phyloP scores from a whole-genome alignment of 371 early-diverging fungal genomes.

The Mucor irregularis region DNA sequence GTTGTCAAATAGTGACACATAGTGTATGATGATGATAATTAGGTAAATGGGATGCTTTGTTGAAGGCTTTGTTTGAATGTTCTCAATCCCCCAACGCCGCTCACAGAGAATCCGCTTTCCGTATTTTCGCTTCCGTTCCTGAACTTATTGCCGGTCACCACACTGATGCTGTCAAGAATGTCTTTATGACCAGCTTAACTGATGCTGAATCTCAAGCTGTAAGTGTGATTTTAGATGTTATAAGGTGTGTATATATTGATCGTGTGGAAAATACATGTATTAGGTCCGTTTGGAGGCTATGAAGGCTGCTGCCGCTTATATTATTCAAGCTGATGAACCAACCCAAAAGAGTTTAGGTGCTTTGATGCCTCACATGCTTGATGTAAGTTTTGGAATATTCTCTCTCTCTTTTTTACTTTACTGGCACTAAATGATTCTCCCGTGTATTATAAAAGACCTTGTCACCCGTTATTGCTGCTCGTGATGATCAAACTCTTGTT shows the following conservation, averaged over 20 bases:
- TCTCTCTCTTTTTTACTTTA: not conserved
- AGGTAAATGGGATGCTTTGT: conserved; percentile 80
- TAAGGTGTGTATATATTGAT: not conserved
- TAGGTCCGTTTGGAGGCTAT: conserved; percentile 86
- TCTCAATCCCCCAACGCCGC: conserved; percentile 72
- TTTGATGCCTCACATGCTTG: conserved; percentile 83
- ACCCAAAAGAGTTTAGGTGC: conserved; percentile 59
- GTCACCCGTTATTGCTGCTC: conserved; percentile 54
- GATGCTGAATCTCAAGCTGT: conserved; percentile 57
- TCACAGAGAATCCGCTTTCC: conserved; percentile 86
- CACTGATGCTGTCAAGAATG: conserved; percentile 63
- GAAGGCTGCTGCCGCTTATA: conserved; percentile 83
- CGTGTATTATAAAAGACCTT: conserved; percentile 46
- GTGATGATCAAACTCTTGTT: conserved; percentile 73
- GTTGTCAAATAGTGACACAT: not conserved
- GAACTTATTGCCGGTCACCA: conserved; percentile 73
- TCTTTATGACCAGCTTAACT: conserved; percentile 74
- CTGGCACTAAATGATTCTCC: no score
- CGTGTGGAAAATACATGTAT: not conserved
- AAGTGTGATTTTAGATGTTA: conserved; percentile 5
- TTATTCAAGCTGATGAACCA: conserved; percentile 66
- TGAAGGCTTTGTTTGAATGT: conserved; percentile 79
- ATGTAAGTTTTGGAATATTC: conserved; percentile 40
- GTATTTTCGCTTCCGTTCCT: conserved; percentile 84
- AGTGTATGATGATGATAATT: not conserved